Base-by-base conservation (phyloP, 179 eudicot genomes). In the Beta macrorhiza region DNA sequence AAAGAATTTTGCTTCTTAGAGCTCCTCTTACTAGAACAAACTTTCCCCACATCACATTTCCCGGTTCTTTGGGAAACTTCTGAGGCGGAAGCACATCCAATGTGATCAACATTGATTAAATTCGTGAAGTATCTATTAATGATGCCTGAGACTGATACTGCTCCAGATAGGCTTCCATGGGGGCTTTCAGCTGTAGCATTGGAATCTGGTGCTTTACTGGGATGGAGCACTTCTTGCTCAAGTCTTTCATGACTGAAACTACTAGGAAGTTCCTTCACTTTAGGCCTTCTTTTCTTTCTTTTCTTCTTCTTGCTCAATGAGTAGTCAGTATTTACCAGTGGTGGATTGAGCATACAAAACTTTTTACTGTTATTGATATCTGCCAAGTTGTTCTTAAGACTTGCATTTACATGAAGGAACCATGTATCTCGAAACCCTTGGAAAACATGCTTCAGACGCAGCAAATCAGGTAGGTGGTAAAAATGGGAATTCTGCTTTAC, bases 51-150 rank as follows among this genome's bases (percentile, higher is more conserved):
- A 11, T 78, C 78, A 79, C 61, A 47, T 29, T 70, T 81, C 78
- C 72, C 65, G 16, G 56, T 71, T 77, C 58, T 62, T 11, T 65
- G 53, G 37, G 84, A 52, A 32, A 69, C 75, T 68, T 81, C 78
- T 12, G 88, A 80, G 73, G 77, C 32, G 2, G 87, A 87, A 57
- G 82, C 76, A 47, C 80, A 61, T 75, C 44, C 62, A 76, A 74
- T 32, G 7, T 75, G 78, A 74, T 79, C 79, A 83, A 86, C 85
- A 72, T 90, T 89, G 53, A 91, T 85, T 22, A 82, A 78, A 85
- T 78, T 74, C 17, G 87, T 79, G 75, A 92, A 89, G 82, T 92
- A 92, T 65, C 83, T 90, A 76, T 83, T 79, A 55, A 92, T 92
- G 68, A 92, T 88, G 37, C 90, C 87, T 52, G 92, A 87, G 84